Percentiles rank a stretch among this genome's conserved stretches.
phyloP scores from a whole-genome alignment of 2,329 filamentous ascomycete genomes.

The Ceratocystis colombiana region DNA sequence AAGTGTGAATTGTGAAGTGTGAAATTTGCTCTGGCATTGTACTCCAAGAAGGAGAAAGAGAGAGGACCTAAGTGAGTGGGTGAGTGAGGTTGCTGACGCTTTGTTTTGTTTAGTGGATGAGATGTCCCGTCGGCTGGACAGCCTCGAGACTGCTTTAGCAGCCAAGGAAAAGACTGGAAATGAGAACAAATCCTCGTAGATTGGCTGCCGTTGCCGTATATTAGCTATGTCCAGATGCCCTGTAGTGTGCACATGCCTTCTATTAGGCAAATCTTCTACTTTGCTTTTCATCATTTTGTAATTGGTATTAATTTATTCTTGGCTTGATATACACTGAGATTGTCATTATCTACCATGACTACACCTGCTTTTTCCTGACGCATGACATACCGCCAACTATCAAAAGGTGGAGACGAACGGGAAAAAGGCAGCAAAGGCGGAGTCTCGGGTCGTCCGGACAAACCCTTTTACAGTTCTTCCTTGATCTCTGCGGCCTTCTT shows the following conservation, averaged over 20 bases:
- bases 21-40: background rate
- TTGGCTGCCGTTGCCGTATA: background rate
- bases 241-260: background rate
- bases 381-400: background rate
- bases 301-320: conserved; percentile 11
- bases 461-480: conserved; percentile 55
- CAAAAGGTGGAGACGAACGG: background rate
- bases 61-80: conserved; percentile 38
- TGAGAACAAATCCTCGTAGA: conserved; percentile 33
- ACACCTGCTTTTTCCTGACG: background rate
- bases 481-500: conserved; percentile 32
- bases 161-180: conserved; percentile 42
- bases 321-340: conserved; percentile 9
- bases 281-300: background rate
- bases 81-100: conserved; percentile 46
- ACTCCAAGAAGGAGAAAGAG: background rate
- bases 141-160: conserved; percentile 63
- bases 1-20: conserved; percentile 32
- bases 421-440: background rate
- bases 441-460: background rate
- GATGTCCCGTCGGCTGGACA: conserved; percentile 78
- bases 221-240: background rate
- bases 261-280: background rate
- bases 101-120: conserved; percentile 62
- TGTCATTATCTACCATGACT: background rate